Conservation (phyloP, 495 filamentous ascomycete species). For the Massariosphaeria phaeospora region DNA sequence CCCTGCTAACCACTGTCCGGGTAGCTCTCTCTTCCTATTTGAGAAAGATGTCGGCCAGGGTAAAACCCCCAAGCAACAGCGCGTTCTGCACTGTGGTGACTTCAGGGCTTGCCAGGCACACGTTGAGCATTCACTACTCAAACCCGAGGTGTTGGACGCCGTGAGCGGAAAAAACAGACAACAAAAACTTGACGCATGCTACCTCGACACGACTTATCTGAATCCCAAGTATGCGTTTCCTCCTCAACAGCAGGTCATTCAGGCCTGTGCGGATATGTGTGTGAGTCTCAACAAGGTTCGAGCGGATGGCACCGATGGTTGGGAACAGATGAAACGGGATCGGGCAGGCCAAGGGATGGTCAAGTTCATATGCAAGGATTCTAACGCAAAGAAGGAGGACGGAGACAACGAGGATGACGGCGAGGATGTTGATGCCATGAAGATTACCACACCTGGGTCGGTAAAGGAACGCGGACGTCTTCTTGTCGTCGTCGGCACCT, state of each 20-base stretch:
- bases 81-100: slow-evolving; percentile 91
- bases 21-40: slow-evolving; percentile 89
- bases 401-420: slow-evolving; percentile 33
- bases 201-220: slow-evolving; percentile 95
- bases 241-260: slow-evolving; percentile 76
- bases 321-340: slow-evolving; percentile 49
- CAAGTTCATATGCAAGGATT: slow-evolving; percentile 53
- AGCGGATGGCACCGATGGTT: slow-evolving; percentile 49
- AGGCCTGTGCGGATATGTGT: slow-evolving; percentile 86
- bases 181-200: slow-evolving; percentile 89
- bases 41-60: slow-evolving; percentile 66
- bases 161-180: slow-evolving; percentile 64
- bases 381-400: slow-evolving; percentile 35
- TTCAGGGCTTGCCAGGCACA: slow-evolving; percentile 89
- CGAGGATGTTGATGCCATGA: slow-evolving; percentile 35
- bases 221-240: slow-evolving; percentile 96
- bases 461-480: slow-evolving; percentile 55
- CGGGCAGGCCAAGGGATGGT: slow-evolving; percentile 54
- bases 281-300: slow-evolving; percentile 57
- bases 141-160: slow-evolving; percentile 64
- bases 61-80: slow-evolving; percentile 55
- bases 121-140: slow-evolving; percentile 72
- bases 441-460: slow-evolving; percentile 20
- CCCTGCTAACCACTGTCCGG: slow-evolving; percentile 94
- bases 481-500: slow-evolving; percentile 90